Base-by-base conservation (phyloP, 805 yeast species). In the Barnettozyma vustinii region DNA sequence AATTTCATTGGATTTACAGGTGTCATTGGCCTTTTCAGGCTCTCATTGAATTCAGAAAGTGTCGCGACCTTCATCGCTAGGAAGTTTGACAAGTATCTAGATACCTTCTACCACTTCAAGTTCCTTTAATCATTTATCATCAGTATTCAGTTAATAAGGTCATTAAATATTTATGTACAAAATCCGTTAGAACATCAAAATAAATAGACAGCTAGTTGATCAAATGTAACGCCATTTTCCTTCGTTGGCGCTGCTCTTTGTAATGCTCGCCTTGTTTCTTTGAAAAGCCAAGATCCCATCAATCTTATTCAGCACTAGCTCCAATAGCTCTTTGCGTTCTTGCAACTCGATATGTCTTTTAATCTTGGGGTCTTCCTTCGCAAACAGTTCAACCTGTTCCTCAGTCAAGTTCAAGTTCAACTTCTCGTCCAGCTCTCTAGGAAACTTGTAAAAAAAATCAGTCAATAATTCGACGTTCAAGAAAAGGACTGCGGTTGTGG, bases 371-470 rank as follows among this genome's bases (percentile, higher is more conserved):
- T 94, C 64, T 67, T 94, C 97, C 58, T 89, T 88, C 0, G 99
- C 99, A 69, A 92, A 88, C 51, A 69, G 69, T 60, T 91, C 97
- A 45, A 94, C 76, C 61, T 91, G 95, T 47, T 88, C 95, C 45
- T 76, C 75, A 9, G 80, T 72, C 60, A 94, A 70, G 39, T 75
- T 74, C 52, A 74, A 72, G 44, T 83, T 82, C 48, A 94, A 76
- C 55, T 81, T 81, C 45, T 74, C 73, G 64, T 94, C 99, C 53
- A 94, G 74, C 66, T 90, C 97, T 51, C 98, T 77, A 2, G 99
- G 98, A 67, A 94, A 92, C 58, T 90, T 89, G 66, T 95, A 94
- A 64, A 92, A 95, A 62, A 94, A 94, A 67, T 95, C 99, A 56
- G 96, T 86, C 53, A 94, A 72, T 48, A 94, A 72, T 67, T 94